Evolutionary conservation across 768 basidiomycete species (phyloP).

Genomic region (Rhizopogon roseolus): DNA sequence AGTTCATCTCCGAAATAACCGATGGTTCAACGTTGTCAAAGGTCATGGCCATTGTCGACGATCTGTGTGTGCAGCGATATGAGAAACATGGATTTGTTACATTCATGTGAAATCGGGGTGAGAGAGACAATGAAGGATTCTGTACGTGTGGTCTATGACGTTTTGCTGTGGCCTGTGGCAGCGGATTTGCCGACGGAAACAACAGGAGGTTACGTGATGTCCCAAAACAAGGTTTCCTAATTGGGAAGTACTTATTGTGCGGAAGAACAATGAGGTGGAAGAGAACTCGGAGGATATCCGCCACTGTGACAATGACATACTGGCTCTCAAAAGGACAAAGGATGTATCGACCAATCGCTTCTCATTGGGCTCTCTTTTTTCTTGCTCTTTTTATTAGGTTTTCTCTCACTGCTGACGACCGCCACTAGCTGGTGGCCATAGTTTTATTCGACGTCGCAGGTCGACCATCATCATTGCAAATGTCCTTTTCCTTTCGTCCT

Average conservation of each 20-base stretch:
- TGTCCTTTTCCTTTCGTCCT: conserved; percentile 22
- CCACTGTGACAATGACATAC: conserved; percentile 7
- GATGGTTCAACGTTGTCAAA: too few relatives aligned
- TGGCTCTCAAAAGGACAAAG: conserved; percentile 19
- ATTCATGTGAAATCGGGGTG: too few relatives aligned
- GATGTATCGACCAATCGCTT: conserved; percentile 1
- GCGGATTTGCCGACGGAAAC: background rate
- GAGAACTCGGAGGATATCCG: background rate
- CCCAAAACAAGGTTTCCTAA: conserved; percentile 1
- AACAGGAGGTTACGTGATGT: background rate
- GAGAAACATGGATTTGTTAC: too few relatives aligned
- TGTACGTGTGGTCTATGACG: too few relatives aligned
- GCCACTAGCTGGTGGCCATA: background rate
- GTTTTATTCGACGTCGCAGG: conserved; percentile 29
- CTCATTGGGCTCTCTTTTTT: conserved; percentile 10
- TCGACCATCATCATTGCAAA: conserved; percentile 26
- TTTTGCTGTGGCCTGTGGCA: too few relatives aligned
- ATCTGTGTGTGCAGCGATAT: too few relatives aligned
- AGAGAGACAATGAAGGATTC: too few relatives aligned
- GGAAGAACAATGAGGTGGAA: conserved; percentile 22
- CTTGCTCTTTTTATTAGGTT: conserved; percentile 1
- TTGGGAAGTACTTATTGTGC: conserved; percentile 25
- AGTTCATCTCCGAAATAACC: too few relatives aligned
- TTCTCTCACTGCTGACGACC: conserved; percentile 9
- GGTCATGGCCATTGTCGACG: too few relatives aligned